Base-by-base conservation (phyloP, 495 filamentous ascomycete species). In the Monascus purpureus region DNA sequence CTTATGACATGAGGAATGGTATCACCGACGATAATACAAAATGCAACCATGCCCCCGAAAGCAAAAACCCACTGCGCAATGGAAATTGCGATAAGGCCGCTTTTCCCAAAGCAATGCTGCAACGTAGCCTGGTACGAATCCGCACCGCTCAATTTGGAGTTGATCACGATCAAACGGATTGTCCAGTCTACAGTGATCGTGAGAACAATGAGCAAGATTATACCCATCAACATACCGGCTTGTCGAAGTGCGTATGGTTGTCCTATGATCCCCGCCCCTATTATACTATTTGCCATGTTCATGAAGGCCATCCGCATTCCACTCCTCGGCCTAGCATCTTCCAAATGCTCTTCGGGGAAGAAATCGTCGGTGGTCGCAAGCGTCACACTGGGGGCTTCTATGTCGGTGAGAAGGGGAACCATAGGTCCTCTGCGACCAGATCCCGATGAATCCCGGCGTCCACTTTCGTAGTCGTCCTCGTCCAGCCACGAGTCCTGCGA, bases 261-360 rank as follows among this genome's bases (percentile, higher is more conserved):
- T 2, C 84, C 90, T 49, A 97, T 96, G 43, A 97, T 97, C 1
- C 90, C 90, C 2, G 90, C 90, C 8, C 90, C 90, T 18, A 97
- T 96, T 44, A 97, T 97, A 40, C 77, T 85, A 52, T 97, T 97
- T 27, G 87, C 86, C 90, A 97, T 97, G 55, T 97, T 97, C 83
- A 94, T 93, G 41, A 97, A 96, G 4, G 75, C 70, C 57, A 70
- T 77, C 32, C 56, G 59, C 65, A 78, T 65, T 15, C 72, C 70
- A 45, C 70, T 80, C 41, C 73, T 72, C 15, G 79, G 75, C 32
- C 78, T 58, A 8, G 72, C 70, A 35, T 49, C 60, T 37, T 76
- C 72, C 23, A 79, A 47, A 26, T 68, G 60, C 7, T 77, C 70
- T 43, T 76, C 72, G 1, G 69, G 61, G 38, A 71, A 61, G 45